phyloP scores from a whole-genome alignment of 345 rosid species.

The Eucalyptus sp. region DNA sequence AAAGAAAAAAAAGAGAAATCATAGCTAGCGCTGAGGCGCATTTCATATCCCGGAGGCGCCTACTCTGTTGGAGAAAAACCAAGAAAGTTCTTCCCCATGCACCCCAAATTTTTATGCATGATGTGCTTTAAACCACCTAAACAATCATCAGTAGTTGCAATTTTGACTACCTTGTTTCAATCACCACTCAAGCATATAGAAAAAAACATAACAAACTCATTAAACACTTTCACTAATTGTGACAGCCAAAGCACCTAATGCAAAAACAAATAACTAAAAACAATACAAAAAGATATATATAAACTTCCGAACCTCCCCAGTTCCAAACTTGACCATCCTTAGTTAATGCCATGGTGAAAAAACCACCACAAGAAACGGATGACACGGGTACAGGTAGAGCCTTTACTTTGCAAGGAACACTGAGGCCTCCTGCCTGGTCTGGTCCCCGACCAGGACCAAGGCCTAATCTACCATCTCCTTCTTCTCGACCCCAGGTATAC shows the following conservation, averaged over 20 bases:
- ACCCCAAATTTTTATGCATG: neutral
- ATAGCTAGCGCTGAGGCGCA: neutral
- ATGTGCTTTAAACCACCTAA: neutral
- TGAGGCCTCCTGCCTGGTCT: constrained; percentile 84
- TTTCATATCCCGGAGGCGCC: neutral
- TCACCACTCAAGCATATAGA: neutral
- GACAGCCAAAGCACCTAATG: neutral
- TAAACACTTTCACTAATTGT: neutral
- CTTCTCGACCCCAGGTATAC: constrained; percentile 91
- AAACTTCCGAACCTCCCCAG: constrained; percentile 60
- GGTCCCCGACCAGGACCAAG: constrained; percentile 91
- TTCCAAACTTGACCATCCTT: constrained; percentile 82
- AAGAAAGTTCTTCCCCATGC: neutral
- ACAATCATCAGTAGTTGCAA: neutral
- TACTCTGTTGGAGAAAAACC: neutral
- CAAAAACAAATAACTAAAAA: neutral
- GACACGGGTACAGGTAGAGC: constrained; percentile 52
- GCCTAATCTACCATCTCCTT: constrained; percentile 94
- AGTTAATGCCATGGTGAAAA: constrained; percentile 71
- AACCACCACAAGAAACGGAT: constrained; percentile 86
- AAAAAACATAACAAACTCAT: neutral
- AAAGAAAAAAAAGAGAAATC: neutral
- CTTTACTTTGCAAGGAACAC: constrained; percentile 77
- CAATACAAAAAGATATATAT: neutral
- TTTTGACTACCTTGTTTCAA: neutral